Evolutionary conservation across 225 moss, liverwort and hornwort species (phyloP).

Genomic region (Pseudisothecium myosuroides): DNA sequence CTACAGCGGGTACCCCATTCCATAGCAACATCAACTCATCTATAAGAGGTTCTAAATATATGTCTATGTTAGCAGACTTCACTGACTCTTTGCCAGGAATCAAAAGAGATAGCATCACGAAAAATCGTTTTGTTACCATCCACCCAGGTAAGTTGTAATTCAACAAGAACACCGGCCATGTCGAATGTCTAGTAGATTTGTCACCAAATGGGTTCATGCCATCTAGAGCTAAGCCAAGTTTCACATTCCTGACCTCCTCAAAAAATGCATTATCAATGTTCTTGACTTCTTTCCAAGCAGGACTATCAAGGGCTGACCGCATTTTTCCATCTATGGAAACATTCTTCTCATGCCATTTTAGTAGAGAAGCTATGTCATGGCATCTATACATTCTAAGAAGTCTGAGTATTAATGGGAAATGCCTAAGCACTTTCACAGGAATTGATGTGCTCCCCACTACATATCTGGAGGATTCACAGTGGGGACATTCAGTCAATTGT

Average conservation of each 20-base stretch:
- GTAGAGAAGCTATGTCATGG: too few species aligned
- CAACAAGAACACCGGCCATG: too few species aligned
- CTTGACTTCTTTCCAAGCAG: fast-evolving
- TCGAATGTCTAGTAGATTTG: too few species aligned
- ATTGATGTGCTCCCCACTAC: fast-evolving
- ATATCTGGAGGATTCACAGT: fast-evolving
- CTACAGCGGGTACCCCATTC: fast-evolving
- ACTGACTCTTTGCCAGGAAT: too few species aligned
- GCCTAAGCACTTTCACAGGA: fast-evolving
- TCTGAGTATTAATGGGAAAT: fast-evolving
- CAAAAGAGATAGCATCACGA: too few species aligned
- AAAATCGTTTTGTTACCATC: too few species aligned
- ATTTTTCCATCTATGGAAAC: fast-evolving
- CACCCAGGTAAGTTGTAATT: too few species aligned
- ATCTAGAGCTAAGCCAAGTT: fast-evolving
- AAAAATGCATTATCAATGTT: fast-evolving
- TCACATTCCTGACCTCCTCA: fast-evolving
- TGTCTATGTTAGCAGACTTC: too few species aligned
- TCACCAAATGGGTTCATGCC: too few species aligned
- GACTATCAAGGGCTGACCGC: fast-evolving
- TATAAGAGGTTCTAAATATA: too few species aligned
- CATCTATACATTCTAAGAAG: fast-evolving
- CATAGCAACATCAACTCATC: fast-evolving
- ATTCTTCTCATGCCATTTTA: too few species aligned
- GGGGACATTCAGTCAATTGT: fast-evolving